phyloP scores from a whole-genome alignment of 2,329 filamentous ascomycete genomes.

The Paraphaeosphaeria sporulosa region DNA sequence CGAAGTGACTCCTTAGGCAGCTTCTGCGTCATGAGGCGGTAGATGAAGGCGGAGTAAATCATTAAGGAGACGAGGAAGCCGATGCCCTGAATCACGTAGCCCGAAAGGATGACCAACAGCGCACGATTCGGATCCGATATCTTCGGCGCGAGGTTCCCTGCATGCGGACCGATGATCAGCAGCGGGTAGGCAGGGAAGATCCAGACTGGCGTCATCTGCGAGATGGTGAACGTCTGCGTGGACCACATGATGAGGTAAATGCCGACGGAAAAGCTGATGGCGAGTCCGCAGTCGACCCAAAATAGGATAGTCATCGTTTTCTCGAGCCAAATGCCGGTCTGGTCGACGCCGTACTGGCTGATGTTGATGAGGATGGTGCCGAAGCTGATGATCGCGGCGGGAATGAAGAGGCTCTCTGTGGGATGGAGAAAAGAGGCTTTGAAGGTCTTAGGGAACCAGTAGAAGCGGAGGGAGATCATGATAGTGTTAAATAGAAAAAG shows the following conservation, averaged over 20 bases:
- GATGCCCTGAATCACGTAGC: conserved; percentile 68
- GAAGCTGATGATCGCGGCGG: conserved; percentile 71
- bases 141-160: conserved; percentile 63
- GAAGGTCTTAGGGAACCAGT: conserved; percentile 73
- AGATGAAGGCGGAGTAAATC: conserved; percentile 85
- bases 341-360: conserved; percentile 72
- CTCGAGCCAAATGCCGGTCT: conserved; percentile 64
- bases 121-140: conserved; percentile 51
- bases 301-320: conserved; percentile 71
- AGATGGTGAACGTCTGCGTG: conserved; percentile 73
- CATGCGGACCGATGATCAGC: conserved; percentile 77
- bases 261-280: conserved; percentile 71
- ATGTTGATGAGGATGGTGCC: conserved; percentile 71
- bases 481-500: conserved; percentile 76
- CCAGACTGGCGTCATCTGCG: conserved; percentile 87
- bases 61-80: conserved; percentile 74
- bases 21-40: conserved; percentile 88
- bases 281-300: conserved; percentile 75
- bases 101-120: conserved; percentile 66
- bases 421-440: conserved; percentile 76
- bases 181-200: conserved; percentile 87
- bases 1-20: conserved; percentile 77
- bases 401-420: conserved; percentile 79
- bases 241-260: conserved; percentile 79
- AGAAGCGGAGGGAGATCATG: conserved; percentile 73